Evolutionary conservation across 2,329 filamentous ascomycete species (phyloP).

Genomic region (Colletotrichum sp.): DNA sequence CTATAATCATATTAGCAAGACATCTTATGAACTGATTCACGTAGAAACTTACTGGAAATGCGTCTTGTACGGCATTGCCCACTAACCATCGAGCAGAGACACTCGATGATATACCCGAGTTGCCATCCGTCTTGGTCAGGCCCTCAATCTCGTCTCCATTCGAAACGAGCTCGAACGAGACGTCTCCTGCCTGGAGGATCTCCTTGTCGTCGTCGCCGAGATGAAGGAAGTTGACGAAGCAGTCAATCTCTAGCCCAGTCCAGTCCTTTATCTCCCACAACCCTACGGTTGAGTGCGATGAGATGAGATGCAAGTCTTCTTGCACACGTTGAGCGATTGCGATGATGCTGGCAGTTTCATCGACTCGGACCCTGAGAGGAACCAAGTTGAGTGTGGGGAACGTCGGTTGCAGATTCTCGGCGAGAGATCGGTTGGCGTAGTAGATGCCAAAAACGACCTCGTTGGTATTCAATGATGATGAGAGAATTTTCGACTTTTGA

Average conservation of each 20-base stretch:
- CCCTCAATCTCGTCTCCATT: slow-evolving; percentile 30
- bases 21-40: background rate
- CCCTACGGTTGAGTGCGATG: slow-evolving; percentile 56
- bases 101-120: background rate
- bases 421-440: slow-evolving; percentile 74
- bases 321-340: slow-evolving; percentile 68
- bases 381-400: slow-evolving; percentile 83
- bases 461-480: background rate
- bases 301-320: slow-evolving; percentile 68
- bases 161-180: background rate
- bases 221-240: slow-evolving; percentile 82
- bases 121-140: background rate
- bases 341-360: slow-evolving; percentile 39
- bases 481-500: background rate
- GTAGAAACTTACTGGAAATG: slow-evolving; percentile 32
- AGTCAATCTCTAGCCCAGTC: slow-evolving; percentile 74
- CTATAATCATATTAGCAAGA: slow-evolving; percentile 26
- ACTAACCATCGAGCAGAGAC: slow-evolving; percentile 19
- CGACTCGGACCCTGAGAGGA: slow-evolving; percentile 64
- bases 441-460: slow-evolving; percentile 78
- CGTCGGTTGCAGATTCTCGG: slow-evolving; percentile 49
- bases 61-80: slow-evolving; percentile 29
- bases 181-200: background rate
- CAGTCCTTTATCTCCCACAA: slow-evolving; percentile 76
- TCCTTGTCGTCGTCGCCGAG: slow-evolving; percentile 28